Base-by-base conservation (phyloP, 495 filamentous ascomycete species). In the Aspergillus bertholletiae region DNA sequence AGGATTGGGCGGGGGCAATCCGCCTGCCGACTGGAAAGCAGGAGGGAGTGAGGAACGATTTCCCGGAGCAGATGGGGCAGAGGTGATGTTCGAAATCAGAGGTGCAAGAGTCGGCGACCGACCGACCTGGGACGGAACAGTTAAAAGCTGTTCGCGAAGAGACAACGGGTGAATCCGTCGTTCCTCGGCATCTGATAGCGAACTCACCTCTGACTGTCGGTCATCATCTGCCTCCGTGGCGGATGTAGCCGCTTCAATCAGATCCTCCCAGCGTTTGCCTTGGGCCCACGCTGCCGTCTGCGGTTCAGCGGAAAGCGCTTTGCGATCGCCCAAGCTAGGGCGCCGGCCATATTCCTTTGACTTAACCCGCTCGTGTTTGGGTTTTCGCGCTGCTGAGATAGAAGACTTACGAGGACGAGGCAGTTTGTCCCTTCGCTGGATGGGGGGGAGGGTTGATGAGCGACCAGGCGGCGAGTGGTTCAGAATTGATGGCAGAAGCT, bases 241-340 rank as follows among this genome's bases (percentile, higher is more conserved):
- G 32, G 89, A 95, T 15, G 91, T 87, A 21, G 89, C 89, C 9
- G 92, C 92, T 70, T 96, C 92, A 53, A 96, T 92, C 56, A 96
- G 72, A 69, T 96, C 92, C 70, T 96, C 90, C 92, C 92, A 96
- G 63, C 92, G 80, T 75, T 92, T 93, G 37, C 90, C 89, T 68
- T 86, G 89, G 41, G 86, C 82, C 57, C 81, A 84, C 8, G 82
- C 82, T n/a, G 79, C 83, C 0, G 73, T 74, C 27, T 84, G 79
- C 15, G 92, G 90, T 67, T 96, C 92, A 22, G 89, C 88, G 3
- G 90, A 95, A 55, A 85, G 81, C 21, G 89, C 88, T 68, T 95
- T 96, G 46, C 90, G 80, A 54, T 89, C 87, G 55, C 84, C 80
- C 30, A 87, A 81, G 60, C 87, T 91, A 9, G 85, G 81, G 57